Conservation (phyloP, 176 grass and related monocot species). For the Zoysia japonica region DNA sequence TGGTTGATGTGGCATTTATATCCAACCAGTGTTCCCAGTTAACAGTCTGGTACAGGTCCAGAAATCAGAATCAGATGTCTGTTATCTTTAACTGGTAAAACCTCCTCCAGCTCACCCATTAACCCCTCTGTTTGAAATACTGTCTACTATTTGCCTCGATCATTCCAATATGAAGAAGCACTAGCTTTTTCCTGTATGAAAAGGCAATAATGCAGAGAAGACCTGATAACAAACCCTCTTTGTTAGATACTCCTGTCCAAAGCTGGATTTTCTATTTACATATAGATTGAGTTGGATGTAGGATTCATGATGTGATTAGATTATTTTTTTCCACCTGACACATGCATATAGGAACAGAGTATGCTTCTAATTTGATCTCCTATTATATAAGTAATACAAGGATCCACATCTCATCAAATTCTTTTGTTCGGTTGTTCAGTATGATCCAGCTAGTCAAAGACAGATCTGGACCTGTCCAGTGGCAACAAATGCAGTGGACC, state of each 20-base stretch:
- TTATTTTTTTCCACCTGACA: conserved; percentile 10
- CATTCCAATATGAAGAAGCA: background rate
- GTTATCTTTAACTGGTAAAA: too few species aligned
- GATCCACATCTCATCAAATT: conserved; percentile 15
- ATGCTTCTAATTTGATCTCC: background rate
- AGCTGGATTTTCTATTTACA: background rate
- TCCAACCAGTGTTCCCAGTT: background rate
- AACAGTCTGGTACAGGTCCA: background rate
- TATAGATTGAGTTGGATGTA: background rate
- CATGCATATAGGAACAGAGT: background rate
- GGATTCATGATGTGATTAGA: conserved; percentile 24
- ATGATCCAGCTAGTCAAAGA: conserved; percentile 53
- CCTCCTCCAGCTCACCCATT: background rate
- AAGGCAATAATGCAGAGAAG: background rate
- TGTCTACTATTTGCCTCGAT: background rate
- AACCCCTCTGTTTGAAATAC: background rate
- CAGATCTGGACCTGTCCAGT: conserved; percentile 59
- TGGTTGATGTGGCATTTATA: background rate
- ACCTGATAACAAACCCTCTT: background rate
- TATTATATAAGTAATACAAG: background rate
- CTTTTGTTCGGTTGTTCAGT: conserved; percentile 12
- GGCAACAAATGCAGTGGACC: conserved; percentile 61
- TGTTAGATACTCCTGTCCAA: background rate
- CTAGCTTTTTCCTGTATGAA: background rate
- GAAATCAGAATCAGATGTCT: background rate